These are phyloP conservation scores for Wakefieldia striispora DNA, from an alignment of 768 basidiomycete genomes.

Conservation along the genomic window DNA sequence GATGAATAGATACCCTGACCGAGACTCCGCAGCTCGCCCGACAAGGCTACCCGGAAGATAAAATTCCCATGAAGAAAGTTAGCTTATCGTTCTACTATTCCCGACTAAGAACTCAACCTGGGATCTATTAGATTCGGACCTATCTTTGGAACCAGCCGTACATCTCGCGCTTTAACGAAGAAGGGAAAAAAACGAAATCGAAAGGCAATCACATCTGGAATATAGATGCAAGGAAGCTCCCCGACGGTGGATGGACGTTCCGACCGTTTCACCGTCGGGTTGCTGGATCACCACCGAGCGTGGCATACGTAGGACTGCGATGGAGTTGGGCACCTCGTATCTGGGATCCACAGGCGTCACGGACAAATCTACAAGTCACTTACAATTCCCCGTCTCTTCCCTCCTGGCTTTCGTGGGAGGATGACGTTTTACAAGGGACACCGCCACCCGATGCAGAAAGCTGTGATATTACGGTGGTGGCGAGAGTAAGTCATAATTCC, in stretches of 20 bases:
- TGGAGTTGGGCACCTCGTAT: constrained; percentile 93
- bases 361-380: constrained; percentile 71
- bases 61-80: constrained; percentile 96
- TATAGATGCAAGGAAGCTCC: constrained; percentile 85
- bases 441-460: constrained; percentile 75
- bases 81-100: constrained; percentile 19
- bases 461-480: constrained; percentile 72
- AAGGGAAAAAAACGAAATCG: constrained; percentile 98
- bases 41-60: constrained; percentile 89
- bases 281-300: constrained; percentile 75
- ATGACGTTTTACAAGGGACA: constrained; percentile 76
- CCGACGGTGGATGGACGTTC: constrained; percentile 81
- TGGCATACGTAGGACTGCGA: constrained; percentile 76
- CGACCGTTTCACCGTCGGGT: constrained; percentile 86
- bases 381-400: constrained; percentile 84
- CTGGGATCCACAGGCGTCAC: constrained; percentile 94
- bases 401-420: constrained; percentile 85
- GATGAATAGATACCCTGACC: constrained; percentile 9
- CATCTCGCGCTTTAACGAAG: constrained; percentile 97
- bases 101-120: constrained; percentile 14
- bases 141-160: constrained; percentile 95
- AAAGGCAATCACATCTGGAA: constrained; percentile 99
- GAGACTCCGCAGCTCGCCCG: constrained; percentile 57
- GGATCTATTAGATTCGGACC: constrained; percentile 67
- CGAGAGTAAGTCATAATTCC: constrained; percentile 52